Base-by-base conservation (phyloP, 257 asterid genomes). In the Scutellaria baicalensis region DNA sequence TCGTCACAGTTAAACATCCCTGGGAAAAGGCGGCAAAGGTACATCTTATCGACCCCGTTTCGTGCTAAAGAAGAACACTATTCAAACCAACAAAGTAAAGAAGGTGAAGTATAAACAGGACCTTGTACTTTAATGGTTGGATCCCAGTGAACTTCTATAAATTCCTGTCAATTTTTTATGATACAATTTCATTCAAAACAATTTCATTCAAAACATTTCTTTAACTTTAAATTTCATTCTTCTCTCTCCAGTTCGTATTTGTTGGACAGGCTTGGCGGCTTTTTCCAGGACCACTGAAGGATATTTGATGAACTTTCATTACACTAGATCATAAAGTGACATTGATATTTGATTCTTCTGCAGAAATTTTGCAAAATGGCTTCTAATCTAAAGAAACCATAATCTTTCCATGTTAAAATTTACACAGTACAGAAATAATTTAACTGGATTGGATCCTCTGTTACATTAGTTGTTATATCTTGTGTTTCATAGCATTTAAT, bases 11-110 rank as follows among this genome's bases (percentile, higher is more conserved):
- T 54, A 79, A 78, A 59, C 20, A 45, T 31, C 79, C 75, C 16
- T 84, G 84, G 83, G 73, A 42, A 11, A 79, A 69, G 55, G 66
- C 67, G 77, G 81, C 44, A 12, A 74, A 66, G 21, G 50, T 59
- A 61, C 76, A 60, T 35, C 74, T 11, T 57, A 36, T 47, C 44
- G 3, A 8, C n/a, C 7, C 44, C 5, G 64, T 36, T 51, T 57
- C 42, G 6, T 23, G 57, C 50, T 64, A 20, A 40, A 52, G 54
- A 48, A 13, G 33, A 54, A 14, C 27, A 16, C 54, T 56, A 35
- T 44, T 36, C 44, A 18, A 45, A 35, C 31, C 58, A 64, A 4
- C 45, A 49, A 55, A 1, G 17, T 11, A 1, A 43, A 36, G n/a
- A 59, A 36, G 47, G 42, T 33, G 31, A 1, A 59, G 42, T 44